phyloP scores from a whole-genome alignment of 805 yeast species.

The Schwanniomyces polymorphus region DNA sequence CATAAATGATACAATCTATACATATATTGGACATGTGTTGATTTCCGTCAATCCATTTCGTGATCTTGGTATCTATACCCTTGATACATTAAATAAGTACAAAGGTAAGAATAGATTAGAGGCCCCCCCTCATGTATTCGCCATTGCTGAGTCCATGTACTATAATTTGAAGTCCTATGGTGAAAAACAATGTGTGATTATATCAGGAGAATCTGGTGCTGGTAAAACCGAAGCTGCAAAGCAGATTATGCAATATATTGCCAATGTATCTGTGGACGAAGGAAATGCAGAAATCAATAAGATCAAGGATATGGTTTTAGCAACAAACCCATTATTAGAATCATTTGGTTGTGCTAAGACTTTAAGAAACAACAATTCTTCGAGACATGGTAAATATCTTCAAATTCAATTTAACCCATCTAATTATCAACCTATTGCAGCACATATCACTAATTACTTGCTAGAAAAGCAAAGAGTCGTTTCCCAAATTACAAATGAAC shows the following conservation, averaged over 20 bases:
- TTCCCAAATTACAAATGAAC: slow-evolving; percentile 86
- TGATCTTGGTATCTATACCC: slow-evolving; percentile 94
- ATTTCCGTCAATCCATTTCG: slow-evolving; percentile 96
- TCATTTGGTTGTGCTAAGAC: slow-evolving; percentile 95
- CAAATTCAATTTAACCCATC: slow-evolving; percentile 80
- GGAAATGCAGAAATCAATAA: slow-evolving; percentile 71
- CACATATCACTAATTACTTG: slow-evolving; percentile 91
- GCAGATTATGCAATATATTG: slow-evolving; percentile 95
- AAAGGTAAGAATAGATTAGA: slow-evolving; percentile 92
- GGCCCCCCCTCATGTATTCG: slow-evolving; percentile 97
- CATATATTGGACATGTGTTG: slow-evolving; percentile 90
- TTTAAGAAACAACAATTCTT: slow-evolving; percentile 82
- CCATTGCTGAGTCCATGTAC: slow-evolving; percentile 96
- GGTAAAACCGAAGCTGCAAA: slow-evolving; percentile 98
- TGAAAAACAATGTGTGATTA: slow-evolving; percentile 95
- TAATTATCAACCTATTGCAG: slow-evolving; percentile 86
- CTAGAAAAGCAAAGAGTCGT: slow-evolving; percentile 96
- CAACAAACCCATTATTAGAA: slow-evolving; percentile 91
- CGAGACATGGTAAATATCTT: slow-evolving; percentile 90
- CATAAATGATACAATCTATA: slow-evolving; percentile 85
- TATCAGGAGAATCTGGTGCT: slow-evolving; percentile 97
- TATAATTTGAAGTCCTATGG: slow-evolving; percentile 91
- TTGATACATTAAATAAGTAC: slow-evolving; percentile 69
- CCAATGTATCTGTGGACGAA: slow-evolving; percentile 73
- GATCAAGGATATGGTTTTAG: slow-evolving; percentile 96